These are phyloP conservation scores for Picochlorum sp. DNA, from an alignment of 139 green algal genomes.

Conservation along the genomic window DNA sequence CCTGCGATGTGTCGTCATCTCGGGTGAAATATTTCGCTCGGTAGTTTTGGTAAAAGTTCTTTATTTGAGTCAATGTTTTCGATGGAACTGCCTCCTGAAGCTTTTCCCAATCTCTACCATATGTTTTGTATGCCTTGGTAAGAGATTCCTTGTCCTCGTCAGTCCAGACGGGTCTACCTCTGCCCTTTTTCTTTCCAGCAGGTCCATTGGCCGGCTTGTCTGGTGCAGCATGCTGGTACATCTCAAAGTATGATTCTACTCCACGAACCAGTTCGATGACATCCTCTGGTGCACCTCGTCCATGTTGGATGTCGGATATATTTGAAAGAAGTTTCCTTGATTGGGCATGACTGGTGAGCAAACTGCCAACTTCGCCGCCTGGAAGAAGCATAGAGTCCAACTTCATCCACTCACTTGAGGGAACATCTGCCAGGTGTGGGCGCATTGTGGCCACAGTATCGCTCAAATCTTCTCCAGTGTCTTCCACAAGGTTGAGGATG, in stretches of 20 bases:
- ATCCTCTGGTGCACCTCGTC: neutral
- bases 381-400: conserved; percentile 4
- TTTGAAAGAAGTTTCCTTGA: neutral
- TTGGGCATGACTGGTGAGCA: neutral
- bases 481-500: neutral
- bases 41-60: conserved; percentile 77
- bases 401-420: neutral
- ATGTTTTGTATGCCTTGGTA: conserved; percentile 6
- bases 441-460: neutral
- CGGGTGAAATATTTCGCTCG: conserved; percentile 1
- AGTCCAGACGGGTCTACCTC: conserved; percentile 8
- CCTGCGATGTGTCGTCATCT: too few relatives aligned
- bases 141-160: conserved; percentile 8
- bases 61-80: conserved; percentile 61
- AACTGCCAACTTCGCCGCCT: neutral
- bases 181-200: neutral
- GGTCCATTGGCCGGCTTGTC: neutral
- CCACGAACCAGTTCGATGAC: neutral
- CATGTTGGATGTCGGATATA: neutral
- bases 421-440: neutral
- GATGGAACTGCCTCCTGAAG: conserved; percentile 48
- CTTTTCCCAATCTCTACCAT: conserved; percentile 54
- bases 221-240: neutral
- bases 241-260: neutral
- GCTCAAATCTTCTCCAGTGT: neutral